These are phyloP conservation scores for Lanzia echinophila DNA, from an alignment of 2,329 filamentous ascomycete species.

Conservation along the genomic window DNA sequence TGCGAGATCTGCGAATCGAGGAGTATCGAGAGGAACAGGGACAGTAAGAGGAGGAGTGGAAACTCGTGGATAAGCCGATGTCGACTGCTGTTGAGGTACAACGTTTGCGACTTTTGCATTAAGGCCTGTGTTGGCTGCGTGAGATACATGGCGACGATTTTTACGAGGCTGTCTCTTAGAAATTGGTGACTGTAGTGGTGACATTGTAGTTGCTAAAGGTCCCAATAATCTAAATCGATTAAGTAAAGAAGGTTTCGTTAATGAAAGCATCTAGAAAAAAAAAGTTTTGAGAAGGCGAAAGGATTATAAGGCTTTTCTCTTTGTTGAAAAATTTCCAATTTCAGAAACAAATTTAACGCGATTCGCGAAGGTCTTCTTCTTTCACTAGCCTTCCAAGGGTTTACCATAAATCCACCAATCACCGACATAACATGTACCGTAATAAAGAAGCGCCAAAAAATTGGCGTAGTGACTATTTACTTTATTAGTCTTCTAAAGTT, in stretches of 20 bases:
- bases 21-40: conserved; percentile 38
- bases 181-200: background rate
- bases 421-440: no score
- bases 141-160: background rate
- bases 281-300: background rate
- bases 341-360: background rate
- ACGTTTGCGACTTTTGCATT: conserved; percentile 22
- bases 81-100: conserved; percentile 13
- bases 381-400: no score
- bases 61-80: conserved; percentile 22
- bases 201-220: background rate
- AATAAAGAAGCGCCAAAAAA: no score
- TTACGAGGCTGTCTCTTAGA: background rate
- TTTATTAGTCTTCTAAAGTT: no score
- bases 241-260: background rate
- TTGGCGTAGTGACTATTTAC: no score
- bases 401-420: no score
- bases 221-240: background rate
- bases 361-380: background rate
- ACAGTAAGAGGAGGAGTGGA: conserved; percentile 33
- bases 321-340: background rate
- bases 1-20: conserved; percentile 41
- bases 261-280: background rate
- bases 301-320: background rate
- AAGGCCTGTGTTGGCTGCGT: conserved; percentile 1